Base-by-base conservation (phyloP, 768 basidiomycete genomes). In the Tylopilus cervinicoccineus region DNA sequence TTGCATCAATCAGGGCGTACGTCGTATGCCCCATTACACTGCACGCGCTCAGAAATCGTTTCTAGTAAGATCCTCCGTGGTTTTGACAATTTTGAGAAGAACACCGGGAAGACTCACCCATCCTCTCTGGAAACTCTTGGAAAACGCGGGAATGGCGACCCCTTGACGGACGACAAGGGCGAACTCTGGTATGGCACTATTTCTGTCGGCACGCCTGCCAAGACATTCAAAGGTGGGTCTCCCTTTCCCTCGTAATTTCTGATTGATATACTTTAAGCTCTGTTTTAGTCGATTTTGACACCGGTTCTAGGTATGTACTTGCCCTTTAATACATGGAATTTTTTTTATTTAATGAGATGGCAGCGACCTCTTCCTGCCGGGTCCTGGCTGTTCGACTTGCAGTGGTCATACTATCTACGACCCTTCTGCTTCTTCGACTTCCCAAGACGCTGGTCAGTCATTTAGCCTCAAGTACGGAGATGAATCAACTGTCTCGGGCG, bases 401-500 rank as follows among this genome's bases (percentile, higher is more conserved):
- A 20, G 13, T 1, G 59, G 58, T 9, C 68, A 69, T n/a, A n/a
- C n/a, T n/a, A n/a, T n/a, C n/a, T n/a, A n/a, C n/a, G n/a, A n/a
- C n/a, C n/a, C n/a, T n/a, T n/a, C n/a, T n/a, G 4, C 22, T 8
- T 65, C 61, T 23, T 60, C 61, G 0, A 67, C 70, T 3, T 48
- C 73, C 1, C 22, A 43, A 0, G 53, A 61, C 41, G 13, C 55
- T 19, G 34, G 45, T 6, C 37, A 61, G 27, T 28, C 48, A 1
- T 70, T 72, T 51, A 33, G 17, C 2, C 56, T 75, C 38, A 0
- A 19, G 3, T 77, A 69, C 50, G 45, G 9, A 14, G 71, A 72
- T 42, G 71, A 72, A 1, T 20, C 42, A 10, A 43, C 48, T 0
- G 69, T 70, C 14, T 34, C 43, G 0, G 76, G 73, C 12, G 50